Evolutionary conservation across 306 rosid genomes (phyloP).

Genomic region (Benincasa hispida): DNA sequence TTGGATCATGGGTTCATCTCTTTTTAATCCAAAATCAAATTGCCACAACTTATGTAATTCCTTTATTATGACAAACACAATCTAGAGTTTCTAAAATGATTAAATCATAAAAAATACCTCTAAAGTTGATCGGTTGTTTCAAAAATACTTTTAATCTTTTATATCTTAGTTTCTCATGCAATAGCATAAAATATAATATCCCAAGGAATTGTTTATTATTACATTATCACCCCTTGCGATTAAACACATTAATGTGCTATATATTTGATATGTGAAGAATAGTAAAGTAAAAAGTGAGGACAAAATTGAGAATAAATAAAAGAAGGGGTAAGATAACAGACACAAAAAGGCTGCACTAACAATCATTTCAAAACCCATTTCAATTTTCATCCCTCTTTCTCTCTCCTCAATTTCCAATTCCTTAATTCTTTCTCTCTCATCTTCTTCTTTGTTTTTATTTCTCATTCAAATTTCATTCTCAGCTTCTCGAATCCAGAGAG

Average conservation of each 20-base stretch:
- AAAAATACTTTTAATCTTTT: too few relatives aligned
- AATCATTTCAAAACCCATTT: constrained; percentile 1
- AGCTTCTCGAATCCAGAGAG: neutral
- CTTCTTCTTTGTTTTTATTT: neutral
- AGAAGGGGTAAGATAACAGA: neutral
- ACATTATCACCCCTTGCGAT: neutral
- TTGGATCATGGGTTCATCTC: neutral
- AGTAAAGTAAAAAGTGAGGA: neutral
- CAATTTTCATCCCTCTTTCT: neutral
- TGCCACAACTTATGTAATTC: neutral
- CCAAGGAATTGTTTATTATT: neutral
- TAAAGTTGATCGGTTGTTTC: too few relatives aligned
- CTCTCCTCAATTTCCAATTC: neutral
- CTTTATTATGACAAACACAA: neutral
- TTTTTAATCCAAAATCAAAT: neutral
- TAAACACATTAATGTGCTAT: neutral
- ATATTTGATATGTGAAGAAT: neutral
- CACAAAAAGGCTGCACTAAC: neutral
- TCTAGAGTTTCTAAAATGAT: too few relatives aligned
- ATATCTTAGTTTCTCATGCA: too few relatives aligned
- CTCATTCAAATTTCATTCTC: neutral
- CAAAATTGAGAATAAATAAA: neutral
- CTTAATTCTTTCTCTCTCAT: neutral
- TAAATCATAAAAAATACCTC: too few relatives aligned
- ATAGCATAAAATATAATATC: too few relatives aligned